phyloP scores from a whole-genome alignment of 768 basidiomycete species.

The Tricholoma matsutake region DNA sequence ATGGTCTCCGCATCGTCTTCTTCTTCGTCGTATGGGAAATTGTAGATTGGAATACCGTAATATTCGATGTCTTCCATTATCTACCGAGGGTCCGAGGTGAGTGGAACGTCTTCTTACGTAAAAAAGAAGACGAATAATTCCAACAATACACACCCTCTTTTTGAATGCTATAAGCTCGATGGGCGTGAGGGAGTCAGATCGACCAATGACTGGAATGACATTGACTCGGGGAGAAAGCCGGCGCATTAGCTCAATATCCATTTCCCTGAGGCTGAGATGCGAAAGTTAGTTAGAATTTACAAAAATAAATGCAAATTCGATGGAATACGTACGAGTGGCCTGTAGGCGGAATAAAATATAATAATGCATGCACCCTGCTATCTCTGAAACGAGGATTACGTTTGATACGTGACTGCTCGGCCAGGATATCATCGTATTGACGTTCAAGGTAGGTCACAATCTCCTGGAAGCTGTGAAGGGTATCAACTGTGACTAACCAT shows the following conservation, averaged over 20 bases:
- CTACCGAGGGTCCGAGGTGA: slow-evolving; percentile 34
- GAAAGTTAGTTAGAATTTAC: slow-evolving; percentile 12
- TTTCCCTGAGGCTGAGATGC: slow-evolving; percentile 64
- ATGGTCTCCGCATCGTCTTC: slow-evolving; percentile 94
- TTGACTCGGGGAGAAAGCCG: slow-evolving; percentile 88
- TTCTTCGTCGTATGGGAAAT: slow-evolving; percentile 92
- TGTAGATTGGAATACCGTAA: slow-evolving; percentile 88
- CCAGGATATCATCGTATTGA: slow-evolving; percentile 91
- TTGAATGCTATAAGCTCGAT: slow-evolving; percentile 82
- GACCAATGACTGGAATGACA: slow-evolving; percentile 89
- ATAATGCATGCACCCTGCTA: slow-evolving; percentile 81
- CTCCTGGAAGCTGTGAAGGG: slow-evolving; percentile 68
- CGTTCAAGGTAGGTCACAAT: slow-evolving; percentile 85
- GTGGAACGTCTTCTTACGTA: background rate
- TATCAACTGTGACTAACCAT: slow-evolving; percentile 2
- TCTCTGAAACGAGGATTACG: slow-evolving; percentile 91
- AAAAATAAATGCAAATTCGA: background rate
- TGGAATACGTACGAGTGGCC: slow-evolving; percentile 67
- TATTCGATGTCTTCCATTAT: slow-evolving; percentile 93
- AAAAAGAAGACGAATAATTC: slow-evolving; percentile 10
- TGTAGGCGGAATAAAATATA: slow-evolving; percentile 90
- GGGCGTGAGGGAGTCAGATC: slow-evolving; percentile 83
- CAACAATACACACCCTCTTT: slow-evolving; percentile 50
- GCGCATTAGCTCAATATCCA: slow-evolving; percentile 92
- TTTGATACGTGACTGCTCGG: slow-evolving; percentile 85